phyloP scores from a whole-genome alignment of 306 rosid genomes.

The Macrotyloma uniflorum region DNA sequence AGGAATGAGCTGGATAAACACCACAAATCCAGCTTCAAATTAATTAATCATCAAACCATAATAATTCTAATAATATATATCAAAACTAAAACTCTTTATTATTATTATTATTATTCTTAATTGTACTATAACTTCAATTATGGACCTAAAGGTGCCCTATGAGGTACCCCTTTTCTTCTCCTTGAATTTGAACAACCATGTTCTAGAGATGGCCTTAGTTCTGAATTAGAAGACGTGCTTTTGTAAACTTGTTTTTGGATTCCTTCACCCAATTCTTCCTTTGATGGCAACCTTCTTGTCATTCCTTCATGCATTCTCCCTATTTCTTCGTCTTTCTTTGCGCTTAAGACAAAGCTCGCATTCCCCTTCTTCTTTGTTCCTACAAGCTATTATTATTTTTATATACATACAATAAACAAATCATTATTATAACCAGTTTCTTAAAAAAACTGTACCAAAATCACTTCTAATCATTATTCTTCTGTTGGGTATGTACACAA shows the following conservation, averaged over 20 bases:
- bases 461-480: neutral
- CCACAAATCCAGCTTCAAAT: conserved; percentile 32
- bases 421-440: neutral
- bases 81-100: neutral
- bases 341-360: conserved; percentile 48
- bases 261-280: conserved; percentile 55
- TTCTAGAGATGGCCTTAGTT: conserved; percentile 17
- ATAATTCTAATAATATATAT: neutral
- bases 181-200: conserved; percentile 57
- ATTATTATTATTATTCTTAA: too few relatives aligned
- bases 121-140: conserved; percentile 23
- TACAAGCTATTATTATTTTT: conserved; percentile 43
- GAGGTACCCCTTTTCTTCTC: conserved; percentile 77
- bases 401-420: neutral
- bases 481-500: neutral
- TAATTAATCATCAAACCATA: conserved; percentile 28
- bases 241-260: conserved; percentile 46
- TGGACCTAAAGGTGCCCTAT: conserved; percentile 71
- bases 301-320: conserved; percentile 53
- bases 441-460: neutral
- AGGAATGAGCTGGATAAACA: conserved; percentile 53
- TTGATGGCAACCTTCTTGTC: conserved; percentile 43
- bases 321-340: conserved; percentile 52
- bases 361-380: conserved; percentile 58
- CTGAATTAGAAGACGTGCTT: conserved; percentile 42